Evolutionary conservation across 192 early-diverging fungal species (phyloP), one percentile per base, ranked within the genome.

Genomic region (Haplosporangium gracile): DNA sequence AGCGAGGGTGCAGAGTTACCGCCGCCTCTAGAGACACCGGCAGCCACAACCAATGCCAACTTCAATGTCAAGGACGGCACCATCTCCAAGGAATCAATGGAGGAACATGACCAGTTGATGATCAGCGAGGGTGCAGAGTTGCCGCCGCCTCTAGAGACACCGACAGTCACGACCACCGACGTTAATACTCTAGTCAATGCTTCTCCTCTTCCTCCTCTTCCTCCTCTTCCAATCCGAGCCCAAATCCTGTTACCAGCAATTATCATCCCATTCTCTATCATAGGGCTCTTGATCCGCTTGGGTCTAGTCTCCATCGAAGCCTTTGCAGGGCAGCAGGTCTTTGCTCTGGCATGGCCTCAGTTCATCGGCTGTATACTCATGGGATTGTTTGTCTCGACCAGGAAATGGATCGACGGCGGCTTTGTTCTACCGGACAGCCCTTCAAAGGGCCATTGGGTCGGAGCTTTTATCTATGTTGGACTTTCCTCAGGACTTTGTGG

Each of bases 401-500:
- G 80, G 36, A 9, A 26, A 1, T 81, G 74, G 83, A 83, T 82
- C 47, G 63, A 83, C 29, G 38, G 71, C 45, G 76, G 86, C 20
- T 51, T 89, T 55, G 63, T 88, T 78, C 36, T 49, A 79, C 0
- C 76, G 75, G 34, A 82, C 49, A 70, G 85, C 75, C 32, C 65
- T 69, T 16, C 20, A 4, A 29, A 32, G 2, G 75, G 88, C 77
- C 77, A 89, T 80, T 72, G 83, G 88, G 57, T 89, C 78, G 65
- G 87, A 68, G 18, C 82, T 38, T 79, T 91, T 13, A 47, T 94
- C 7, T 89, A 93, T 68, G 76, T 91, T 15, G 94, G 89, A 0
- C 42, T 96, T 0, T 89, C 92, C 18, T 93, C 93, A 8, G 96
- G 96, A 4, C 91, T 96, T 45, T 96, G 96, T 75, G 96, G 96